Conservation (phyloP, 2,329 filamentous ascomycete genomes). For the Teratosphaeria gauchensis region DNA sequence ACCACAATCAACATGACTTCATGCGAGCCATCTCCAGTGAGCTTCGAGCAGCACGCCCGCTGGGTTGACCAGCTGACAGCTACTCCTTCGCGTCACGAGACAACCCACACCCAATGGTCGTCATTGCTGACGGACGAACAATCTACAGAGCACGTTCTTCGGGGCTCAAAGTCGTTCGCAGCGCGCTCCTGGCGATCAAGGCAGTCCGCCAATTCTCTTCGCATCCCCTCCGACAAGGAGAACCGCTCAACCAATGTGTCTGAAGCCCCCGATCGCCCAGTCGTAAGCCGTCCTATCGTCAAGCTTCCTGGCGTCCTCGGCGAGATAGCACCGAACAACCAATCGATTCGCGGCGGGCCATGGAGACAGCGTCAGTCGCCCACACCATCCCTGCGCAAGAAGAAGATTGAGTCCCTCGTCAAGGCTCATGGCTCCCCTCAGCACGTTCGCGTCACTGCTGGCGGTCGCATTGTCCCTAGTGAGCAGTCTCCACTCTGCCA, state of each 20-base stretch:
- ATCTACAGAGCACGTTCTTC: slow-evolving; percentile 28
- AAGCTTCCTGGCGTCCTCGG: slow-evolving; percentile 17
- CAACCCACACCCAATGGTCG: not conserved
- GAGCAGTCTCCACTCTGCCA: slow-evolving; percentile 32
- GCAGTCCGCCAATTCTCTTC: slow-evolving; percentile 18
- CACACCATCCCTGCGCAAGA: slow-evolving; percentile 41
- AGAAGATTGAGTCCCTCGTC: slow-evolving; percentile 40
- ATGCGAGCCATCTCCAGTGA: slow-evolving; percentile 1
- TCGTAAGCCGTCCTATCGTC: slow-evolving; percentile 5
- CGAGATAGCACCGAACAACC: slow-evolving; percentile 25
- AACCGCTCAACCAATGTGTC: slow-evolving; percentile 16
- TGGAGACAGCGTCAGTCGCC: slow-evolving; percentile 31
- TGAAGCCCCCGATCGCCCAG: slow-evolving; percentile 9
- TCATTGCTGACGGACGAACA: slow-evolving; percentile 11
- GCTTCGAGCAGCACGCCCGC: slow-evolving; percentile 1
- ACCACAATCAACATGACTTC: not conserved
- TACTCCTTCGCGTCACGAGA: slow-evolving; percentile 8
- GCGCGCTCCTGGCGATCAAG: slow-evolving; percentile 27
- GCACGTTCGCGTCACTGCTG: slow-evolving; percentile 42
- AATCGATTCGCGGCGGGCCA: slow-evolving; percentile 14
- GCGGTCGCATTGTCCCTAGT: slow-evolving; percentile 43
- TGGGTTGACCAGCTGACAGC: slow-evolving; percentile 15
- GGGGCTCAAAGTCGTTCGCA: slow-evolving; percentile 27
- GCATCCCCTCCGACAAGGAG: slow-evolving; percentile 24
- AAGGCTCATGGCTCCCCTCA: slow-evolving; percentile 44